Evolutionary conservation across 352 stramenopile species (phyloP), one percentile per base, ranked within the genome.

Genomic region (Globisporangium spinosum): DNA sequence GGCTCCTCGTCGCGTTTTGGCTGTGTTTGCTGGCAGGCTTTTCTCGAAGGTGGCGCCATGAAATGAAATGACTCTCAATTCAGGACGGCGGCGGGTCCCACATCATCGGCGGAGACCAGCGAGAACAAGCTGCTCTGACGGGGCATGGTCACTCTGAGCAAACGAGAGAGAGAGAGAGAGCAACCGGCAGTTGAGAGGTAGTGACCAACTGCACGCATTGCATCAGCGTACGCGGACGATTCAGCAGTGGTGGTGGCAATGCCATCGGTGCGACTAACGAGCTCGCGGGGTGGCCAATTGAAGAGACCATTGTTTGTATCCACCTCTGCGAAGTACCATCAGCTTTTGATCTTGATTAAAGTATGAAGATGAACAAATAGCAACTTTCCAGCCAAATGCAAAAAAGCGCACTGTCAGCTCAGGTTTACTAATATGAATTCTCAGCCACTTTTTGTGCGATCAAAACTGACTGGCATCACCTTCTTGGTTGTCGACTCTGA

Each of bases 51-150:
- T 20, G 23, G 56, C 43, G n/a, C 15, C 55, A 58, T 59, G 62
- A 32, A 32, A 13, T 43, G 35, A 75, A 58, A 57, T 62, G 59
- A 45, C 73, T 77, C 64, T 71, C 58, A 75, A 73, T 76, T 73
- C 68, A 73, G 29, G 65, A 55, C 74, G 38, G 62, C 53, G 55
- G 62, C 74, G 35, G 58, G 67, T 79, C 74, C 63, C 74, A 79
- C 12, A 71, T 12, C 12, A 32, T 51, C n/a, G 9, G 43, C 32
- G 15, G 38, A 47, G 51, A 47, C 20, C 17, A 61, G 9, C 15
- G 29, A 32, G 55, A 35, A 29, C 22, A 34, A 23, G 25, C 35
- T n/a, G 17, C 17, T 40, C 43, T 65, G 59, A 65, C 59, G 59
- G n/a, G 59, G 29, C 43, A 22, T 10, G 27, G 54, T 59, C 25